These are phyloP conservation scores for Prunus armeniaca DNA, from an alignment of 306 rosid species.

Conservation along the genomic window DNA sequence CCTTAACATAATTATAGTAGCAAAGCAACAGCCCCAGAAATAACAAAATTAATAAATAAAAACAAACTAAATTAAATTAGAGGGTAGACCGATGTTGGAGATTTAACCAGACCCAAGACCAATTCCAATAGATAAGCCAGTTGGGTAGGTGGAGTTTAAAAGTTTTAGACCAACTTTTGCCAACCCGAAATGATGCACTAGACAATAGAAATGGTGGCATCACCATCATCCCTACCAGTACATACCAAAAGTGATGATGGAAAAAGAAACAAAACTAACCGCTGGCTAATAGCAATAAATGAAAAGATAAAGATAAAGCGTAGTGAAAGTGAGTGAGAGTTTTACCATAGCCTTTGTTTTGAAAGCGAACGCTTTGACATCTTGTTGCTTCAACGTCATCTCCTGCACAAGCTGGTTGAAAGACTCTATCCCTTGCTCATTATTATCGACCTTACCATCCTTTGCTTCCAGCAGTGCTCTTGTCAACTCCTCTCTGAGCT, in stretches of 20 bases:
- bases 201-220: not conserved
- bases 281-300: not conserved
- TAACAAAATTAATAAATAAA: not conserved
- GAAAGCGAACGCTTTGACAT: slow-evolving; percentile 76
- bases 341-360: slow-evolving; percentile 84
- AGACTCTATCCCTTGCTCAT: slow-evolving; percentile 56
- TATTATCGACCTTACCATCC: slow-evolving; percentile 31
- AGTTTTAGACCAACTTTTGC: slow-evolving; percentile 6
- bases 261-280: not conserved
- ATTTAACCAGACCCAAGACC: not conserved
- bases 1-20: not conserved
- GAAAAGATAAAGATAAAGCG: not conserved
- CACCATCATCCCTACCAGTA: not conserved
- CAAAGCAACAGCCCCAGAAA: not conserved
- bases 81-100: not conserved
- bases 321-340: not conserved
- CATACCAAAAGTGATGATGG: not conserved
- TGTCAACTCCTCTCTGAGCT: slow-evolving; percentile 78
- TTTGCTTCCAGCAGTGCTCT: slow-evolving; percentile 65
- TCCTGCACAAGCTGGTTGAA: slow-evolving; percentile 80
- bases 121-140: not conserved
- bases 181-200: slow-evolving; percentile 12
- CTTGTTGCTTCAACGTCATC: slow-evolving; percentile 54
- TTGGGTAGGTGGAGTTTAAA: slow-evolving; percentile 7
- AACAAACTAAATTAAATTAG: not conserved